Evolutionary conservation across 2,329 filamentous ascomycete genomes (phyloP).

Genomic region (Trematosphaeria pertusa): DNA sequence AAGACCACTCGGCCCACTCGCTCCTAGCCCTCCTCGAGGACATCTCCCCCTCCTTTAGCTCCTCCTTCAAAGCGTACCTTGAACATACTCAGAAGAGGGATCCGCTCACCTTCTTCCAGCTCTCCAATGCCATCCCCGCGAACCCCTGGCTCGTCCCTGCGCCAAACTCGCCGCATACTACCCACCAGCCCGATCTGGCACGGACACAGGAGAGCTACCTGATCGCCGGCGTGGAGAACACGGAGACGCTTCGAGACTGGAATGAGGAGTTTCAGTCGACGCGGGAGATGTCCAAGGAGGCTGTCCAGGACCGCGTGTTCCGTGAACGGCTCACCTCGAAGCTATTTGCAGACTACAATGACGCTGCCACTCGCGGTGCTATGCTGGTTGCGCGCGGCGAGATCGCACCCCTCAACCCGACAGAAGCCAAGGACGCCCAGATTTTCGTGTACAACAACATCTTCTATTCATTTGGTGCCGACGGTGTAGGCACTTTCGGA

Average conservation of each 20-base stretch:
- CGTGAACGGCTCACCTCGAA: constrained; percentile 92
- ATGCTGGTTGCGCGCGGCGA: constrained; percentile 92
- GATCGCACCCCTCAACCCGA: constrained; percentile 92
- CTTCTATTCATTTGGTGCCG: constrained; percentile 97
- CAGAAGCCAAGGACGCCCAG: constrained; percentile 88
- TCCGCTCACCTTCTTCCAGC: constrained; percentile 89
- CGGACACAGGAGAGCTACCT: constrained; percentile 93
- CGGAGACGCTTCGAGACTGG: constrained; percentile 95
- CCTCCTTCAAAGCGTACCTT: constrained; percentile 78
- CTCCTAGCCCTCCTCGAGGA: constrained; percentile 79
- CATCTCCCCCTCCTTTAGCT: constrained; percentile 82
- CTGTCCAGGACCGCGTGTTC: constrained; percentile 94
- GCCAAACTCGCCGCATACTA: constrained; percentile 66
- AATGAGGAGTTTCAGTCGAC: constrained; percentile 99
- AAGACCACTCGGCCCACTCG: constrained; percentile 82
- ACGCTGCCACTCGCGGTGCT: constrained; percentile 89
- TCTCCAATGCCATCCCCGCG: constrained; percentile 91
- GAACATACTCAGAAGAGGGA: constrained; percentile 86
- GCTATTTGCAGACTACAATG: constrained; percentile 96
- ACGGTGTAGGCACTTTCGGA: constrained; percentile 96
- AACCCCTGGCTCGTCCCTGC: constrained; percentile 89
- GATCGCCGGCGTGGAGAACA: constrained; percentile 88
- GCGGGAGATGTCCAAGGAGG: constrained; percentile 90
- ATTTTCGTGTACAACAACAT: constrained; percentile 99
- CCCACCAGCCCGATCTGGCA: constrained; percentile 83